Evolutionary conservation across 73 alveolate species (phyloP).

Genomic region (Paramecium primaurelia): DNA sequence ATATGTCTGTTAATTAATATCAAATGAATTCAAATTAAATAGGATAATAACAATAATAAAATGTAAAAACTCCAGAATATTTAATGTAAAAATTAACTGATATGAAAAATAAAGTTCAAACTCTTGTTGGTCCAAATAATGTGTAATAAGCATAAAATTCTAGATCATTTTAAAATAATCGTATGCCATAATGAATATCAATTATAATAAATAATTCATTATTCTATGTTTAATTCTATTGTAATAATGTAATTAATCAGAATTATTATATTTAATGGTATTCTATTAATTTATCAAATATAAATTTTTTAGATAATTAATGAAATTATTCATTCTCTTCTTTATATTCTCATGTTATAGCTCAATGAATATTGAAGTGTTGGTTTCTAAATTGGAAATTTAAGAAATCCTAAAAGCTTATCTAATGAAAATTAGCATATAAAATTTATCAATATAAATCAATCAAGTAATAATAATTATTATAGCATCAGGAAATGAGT

Average conservation of each 20-base stretch:
- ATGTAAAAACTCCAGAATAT: constrained; percentile 36
- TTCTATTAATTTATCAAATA: not conserved
- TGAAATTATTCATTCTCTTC: not conserved
- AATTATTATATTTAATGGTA: not conserved
- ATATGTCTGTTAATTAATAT: not conserved
- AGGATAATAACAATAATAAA: not conserved
- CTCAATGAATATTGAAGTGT: not conserved
- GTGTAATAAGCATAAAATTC: not conserved
- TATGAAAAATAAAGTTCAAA: constrained; percentile 40
- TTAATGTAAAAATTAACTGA: constrained; percentile 40
- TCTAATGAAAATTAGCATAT: not conserved
- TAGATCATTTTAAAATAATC: not conserved
- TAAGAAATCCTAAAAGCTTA: not conserved
- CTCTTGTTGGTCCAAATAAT: constrained; percentile 31
- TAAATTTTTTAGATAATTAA: not conserved
- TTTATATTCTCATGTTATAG: not conserved
- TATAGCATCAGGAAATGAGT: not conserved
- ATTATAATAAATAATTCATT: not conserved
- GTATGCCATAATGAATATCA: not conserved
- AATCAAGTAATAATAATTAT: not conserved
- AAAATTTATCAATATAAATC: not conserved
- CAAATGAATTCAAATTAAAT: not conserved
- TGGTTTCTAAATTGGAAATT: not conserved
- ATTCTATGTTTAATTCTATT: not conserved
- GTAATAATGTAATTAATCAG: not conserved